Percentiles rank a stretch among this genome's conserved stretches.
Conservation (phyloP, 2,329 filamentous ascomycete genomes). For the Phaeosphaeriaceae sp. region DNA sequence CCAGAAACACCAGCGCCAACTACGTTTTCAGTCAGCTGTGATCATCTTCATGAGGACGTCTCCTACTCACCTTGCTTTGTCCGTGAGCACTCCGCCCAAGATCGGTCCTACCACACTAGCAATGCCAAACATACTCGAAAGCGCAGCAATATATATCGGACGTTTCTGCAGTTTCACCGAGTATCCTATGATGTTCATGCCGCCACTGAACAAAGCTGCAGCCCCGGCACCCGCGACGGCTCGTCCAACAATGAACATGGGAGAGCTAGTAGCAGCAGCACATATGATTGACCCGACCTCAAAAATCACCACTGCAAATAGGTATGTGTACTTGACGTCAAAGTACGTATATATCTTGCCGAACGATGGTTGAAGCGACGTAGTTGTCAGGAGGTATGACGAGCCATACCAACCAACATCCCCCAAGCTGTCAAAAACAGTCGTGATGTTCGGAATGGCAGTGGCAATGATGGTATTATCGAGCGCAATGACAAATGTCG, state of each 20-base stretch:
- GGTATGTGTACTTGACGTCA: slow-evolving; percentile 59
- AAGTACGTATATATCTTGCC: slow-evolving; percentile 68
- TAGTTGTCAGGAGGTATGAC: slow-evolving; percentile 55
- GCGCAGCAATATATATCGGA: slow-evolving; percentile 49
- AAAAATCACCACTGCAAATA: slow-evolving; percentile 56
- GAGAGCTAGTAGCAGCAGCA: slow-evolving; percentile 55
- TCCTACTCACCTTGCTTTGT: slow-evolving; percentile 15
- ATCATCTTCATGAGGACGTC: neutral
- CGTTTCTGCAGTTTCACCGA: slow-evolving; percentile 52
- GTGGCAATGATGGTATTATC: slow-evolving; percentile 51
- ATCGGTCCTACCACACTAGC: slow-evolving; percentile 51
- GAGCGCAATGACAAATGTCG: slow-evolving; percentile 47
- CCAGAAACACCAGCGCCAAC: slow-evolving; percentile 43
- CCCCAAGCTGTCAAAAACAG: slow-evolving; percentile 49
- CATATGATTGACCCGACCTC: slow-evolving; percentile 64
- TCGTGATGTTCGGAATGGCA: slow-evolving; percentile 52
- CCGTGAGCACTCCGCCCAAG: slow-evolving; percentile 52
- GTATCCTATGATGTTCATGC: slow-evolving; percentile 57
- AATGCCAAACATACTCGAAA: slow-evolving; percentile 50
- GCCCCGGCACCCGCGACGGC: slow-evolving; percentile 62
- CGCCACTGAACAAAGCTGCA: slow-evolving; percentile 61
- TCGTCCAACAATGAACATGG: slow-evolving; percentile 63
- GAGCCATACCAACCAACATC: slow-evolving; percentile 54
- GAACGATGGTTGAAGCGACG: slow-evolving; percentile 54
- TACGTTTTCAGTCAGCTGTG: slow-evolving; percentile 11